These are phyloP conservation scores for Geosmithia putterillii DNA, from an alignment of 2,329 filamentous ascomycete species.

Conservation along the genomic window DNA sequence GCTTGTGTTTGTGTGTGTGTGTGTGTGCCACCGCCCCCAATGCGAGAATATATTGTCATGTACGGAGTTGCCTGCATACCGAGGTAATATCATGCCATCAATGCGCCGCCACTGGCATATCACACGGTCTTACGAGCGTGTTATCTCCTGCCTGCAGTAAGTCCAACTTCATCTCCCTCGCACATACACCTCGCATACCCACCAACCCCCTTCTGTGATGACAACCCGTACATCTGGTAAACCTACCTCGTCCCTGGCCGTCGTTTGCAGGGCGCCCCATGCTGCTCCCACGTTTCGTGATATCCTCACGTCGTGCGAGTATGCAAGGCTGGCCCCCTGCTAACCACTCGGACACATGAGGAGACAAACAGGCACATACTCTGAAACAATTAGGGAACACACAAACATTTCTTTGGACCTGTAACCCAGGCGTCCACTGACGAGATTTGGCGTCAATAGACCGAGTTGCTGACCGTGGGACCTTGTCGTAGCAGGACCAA, in stretches of 20 bases:
- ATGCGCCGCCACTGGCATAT: not conserved
- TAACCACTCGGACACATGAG: slow-evolving; percentile 16
- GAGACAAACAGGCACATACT: too few species aligned
- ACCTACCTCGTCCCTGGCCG: slow-evolving; percentile 18
- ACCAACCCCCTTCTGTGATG: slow-evolving; percentile 14
- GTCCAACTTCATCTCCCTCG: not conserved
- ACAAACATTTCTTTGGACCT: too few species aligned
- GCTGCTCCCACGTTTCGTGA: too few species aligned
- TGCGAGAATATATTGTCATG: not conserved
- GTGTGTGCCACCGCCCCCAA: not conserved
- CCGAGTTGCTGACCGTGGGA: too few species aligned
- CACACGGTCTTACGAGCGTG: too few species aligned
- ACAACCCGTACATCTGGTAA: slow-evolving; percentile 29
- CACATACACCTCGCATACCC: not conserved
- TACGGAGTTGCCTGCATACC: too few species aligned
- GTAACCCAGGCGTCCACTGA: too few species aligned
- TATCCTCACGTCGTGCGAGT: too few species aligned
- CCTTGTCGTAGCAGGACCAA: too few species aligned
- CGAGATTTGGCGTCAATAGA: too few species aligned
- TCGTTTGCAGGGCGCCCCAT: slow-evolving; percentile 12
- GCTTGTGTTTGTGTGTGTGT: not conserved
- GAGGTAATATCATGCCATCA: too few species aligned
- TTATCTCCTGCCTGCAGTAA: not conserved
- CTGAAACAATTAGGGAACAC: too few species aligned
- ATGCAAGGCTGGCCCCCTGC: slow-evolving; percentile 2